A percentile compares a stretch with the other conserved stretches of the same genome.
Evolutionary conservation across 2,329 filamentous ascomycete genomes (phyloP).

Genomic region (Ascosphaera acerosa): DNA sequence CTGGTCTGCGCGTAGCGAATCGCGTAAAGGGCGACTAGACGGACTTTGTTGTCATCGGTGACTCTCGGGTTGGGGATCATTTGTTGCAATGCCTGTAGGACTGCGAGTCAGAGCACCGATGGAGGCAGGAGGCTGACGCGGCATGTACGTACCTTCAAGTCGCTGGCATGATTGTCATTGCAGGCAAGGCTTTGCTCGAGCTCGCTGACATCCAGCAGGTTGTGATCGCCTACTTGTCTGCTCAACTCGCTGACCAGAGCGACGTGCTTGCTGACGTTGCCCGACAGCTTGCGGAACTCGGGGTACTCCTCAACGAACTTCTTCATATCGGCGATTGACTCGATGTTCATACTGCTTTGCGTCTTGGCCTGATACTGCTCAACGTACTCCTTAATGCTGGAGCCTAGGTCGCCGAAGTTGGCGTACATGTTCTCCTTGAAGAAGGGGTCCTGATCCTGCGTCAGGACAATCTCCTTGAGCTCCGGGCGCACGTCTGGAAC

Average conservation of each 20-base stretch:
- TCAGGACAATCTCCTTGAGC: conserved; percentile 78
- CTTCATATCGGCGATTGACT: conserved; percentile 97
- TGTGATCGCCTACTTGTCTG: conserved; percentile 61
- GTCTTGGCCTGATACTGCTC: conserved; percentile 95
- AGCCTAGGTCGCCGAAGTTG: conserved; percentile 85
- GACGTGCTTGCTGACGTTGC: conserved; percentile 96
- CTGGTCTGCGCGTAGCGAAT: conserved; percentile 74
- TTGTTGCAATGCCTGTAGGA: conserved; percentile 45
- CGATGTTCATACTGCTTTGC: conserved; percentile 87
- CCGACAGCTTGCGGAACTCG: conserved; percentile 87
- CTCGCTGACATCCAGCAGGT: conserved; percentile 84
- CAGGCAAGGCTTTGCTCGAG: conserved; percentile 91
- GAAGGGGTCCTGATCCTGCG: conserved; percentile 92
- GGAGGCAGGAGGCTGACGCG: conserved; percentile 8
- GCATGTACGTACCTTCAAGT: conserved; percentile 89
- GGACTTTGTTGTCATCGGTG: conserved; percentile 58
- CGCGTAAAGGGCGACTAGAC: conserved; percentile 81
- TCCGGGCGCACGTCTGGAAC: conserved; percentile 68
- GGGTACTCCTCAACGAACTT: conserved; percentile 97
- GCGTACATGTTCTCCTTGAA: conserved; percentile 99
- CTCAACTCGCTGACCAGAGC: conserved; percentile 86
- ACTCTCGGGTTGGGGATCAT: conserved; percentile 62
- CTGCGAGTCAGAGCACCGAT: conserved; percentile 6
- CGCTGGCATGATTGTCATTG: conserved; percentile 77
- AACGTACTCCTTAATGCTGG: conserved; percentile 96